Evolutionary conservation across 2,329 filamentous ascomycete species (phyloP), one percentile per base, ranked within the genome.

Genomic region (Bipolaris victoriae): DNA sequence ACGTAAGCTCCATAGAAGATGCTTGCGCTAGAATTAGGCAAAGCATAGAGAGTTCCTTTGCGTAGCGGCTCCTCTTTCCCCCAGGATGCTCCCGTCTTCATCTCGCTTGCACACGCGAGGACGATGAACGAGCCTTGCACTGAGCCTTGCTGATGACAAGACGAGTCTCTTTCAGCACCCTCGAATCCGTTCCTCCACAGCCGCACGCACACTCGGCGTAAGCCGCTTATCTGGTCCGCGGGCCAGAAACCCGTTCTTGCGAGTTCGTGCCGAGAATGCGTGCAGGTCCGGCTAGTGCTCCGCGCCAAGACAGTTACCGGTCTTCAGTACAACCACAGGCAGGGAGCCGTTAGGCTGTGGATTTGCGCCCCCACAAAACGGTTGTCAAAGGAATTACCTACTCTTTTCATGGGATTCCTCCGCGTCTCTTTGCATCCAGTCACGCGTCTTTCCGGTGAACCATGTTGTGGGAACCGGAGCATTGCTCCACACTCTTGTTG

Each of bases 241-340:
- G 55, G 49, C 50, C 39, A 57, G 45, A 53, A 33, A 39, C 49
- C 49, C 49, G 44, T 57, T 57, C 49, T 50, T 57, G 49, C 54
- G 53, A 39, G 43, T 15, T 39, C 31, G 37, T 39, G 24, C 55
- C 55, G 49, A 54, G 44, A 39, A 44, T 47, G 39, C 55, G 43
- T 51, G 20, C 40, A 43, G 3, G 29, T 31, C 29, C 10, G 10
- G 29, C 29, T 31, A 10, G 29, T 31, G 29, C 29, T 31, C 29
- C 29, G 29, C 29, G 18, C 39, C 40, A 35, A 51, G 26, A n/a
- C 13, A n/a, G 40, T 26, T 46, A 18, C 11, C 44, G 16, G 18
- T 22, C 18, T 11, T 29, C 22, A 22, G 22, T 16, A n/a, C 22
- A 7, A 24, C 20, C 6, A 41, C 15, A 52, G 29, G 43, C 47